These are phyloP conservation scores for Fusarium praegraminearum DNA, from an alignment of 2,329 filamentous ascomycete genomes.

Conservation along the genomic window DNA sequence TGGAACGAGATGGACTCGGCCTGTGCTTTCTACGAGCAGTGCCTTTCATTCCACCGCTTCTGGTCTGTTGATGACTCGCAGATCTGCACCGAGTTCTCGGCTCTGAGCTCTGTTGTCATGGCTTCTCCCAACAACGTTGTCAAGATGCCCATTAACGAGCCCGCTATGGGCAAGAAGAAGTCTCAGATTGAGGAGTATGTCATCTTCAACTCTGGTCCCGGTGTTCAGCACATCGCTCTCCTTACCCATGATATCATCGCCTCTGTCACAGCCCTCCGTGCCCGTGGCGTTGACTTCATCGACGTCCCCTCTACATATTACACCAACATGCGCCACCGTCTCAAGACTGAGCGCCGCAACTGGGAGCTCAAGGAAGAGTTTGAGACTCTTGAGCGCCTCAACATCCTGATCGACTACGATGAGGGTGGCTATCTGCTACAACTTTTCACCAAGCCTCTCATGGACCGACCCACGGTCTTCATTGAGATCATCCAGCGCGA, in stretches of 20 bases:
- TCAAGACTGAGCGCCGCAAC: conserved; percentile 71
- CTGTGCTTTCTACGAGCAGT: conserved; percentile 83
- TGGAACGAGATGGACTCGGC: conserved; percentile 86
- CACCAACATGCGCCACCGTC: conserved; percentile 76
- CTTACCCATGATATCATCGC: conserved; percentile 83
- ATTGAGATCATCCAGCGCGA: conserved; percentile 96
- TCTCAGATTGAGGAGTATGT: conserved; percentile 96
- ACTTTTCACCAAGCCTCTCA: conserved; percentile 86
- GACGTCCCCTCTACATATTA: conserved; percentile 90
- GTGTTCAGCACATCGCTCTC: conserved; percentile 94
- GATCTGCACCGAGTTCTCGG: conserved; percentile 92
- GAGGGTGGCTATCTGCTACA: conserved; percentile 86
- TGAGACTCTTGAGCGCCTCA: conserved; percentile 78
- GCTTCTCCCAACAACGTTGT: conserved; percentile 84
- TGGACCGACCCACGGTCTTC: conserved; percentile 96
- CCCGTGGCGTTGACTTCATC: conserved; percentile 94
- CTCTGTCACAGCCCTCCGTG: conserved; percentile 81
- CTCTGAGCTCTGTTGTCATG: conserved; percentile 92
- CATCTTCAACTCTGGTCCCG: conserved; percentile 87
- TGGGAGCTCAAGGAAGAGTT: conserved; percentile 83
- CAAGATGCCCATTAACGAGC: conserved; percentile 99
- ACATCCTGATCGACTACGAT: conserved; percentile 95
- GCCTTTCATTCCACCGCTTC: conserved; percentile 94
- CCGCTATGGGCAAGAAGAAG: conserved; percentile 88
- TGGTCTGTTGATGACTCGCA: conserved; percentile 96